Base-by-base conservation (phyloP, 352 stramenopile genomes). In the Pythium folliculosum region DNA sequence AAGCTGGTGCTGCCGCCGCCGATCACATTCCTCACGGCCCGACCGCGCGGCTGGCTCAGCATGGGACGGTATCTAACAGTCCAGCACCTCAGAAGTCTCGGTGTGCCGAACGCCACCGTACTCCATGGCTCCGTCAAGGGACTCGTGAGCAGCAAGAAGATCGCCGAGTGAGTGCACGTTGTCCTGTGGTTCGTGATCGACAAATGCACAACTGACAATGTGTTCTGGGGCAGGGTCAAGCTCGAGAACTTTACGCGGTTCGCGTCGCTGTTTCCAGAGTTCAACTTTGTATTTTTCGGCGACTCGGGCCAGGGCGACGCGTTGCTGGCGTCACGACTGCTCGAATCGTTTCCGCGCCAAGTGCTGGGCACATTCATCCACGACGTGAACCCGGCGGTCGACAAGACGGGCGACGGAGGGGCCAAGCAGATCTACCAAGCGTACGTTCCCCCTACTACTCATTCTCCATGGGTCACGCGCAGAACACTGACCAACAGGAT, bases 241-340 rank as follows among this genome's bases (percentile, higher is more conserved):
- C 68, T 93, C 40, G 78, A 93, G 56, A 95, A 93, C 71, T 95
- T 95, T 50, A 77, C 71, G 57, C 83, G 87, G 40, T 92, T 91
- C 54, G 83, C 84, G 19, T 78, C 82, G 22, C 60, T 95, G 14
- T 95, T 93, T 63, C 87, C 87, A 10, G 87, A 95, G 64, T 95
- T 90, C 67, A 84, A 88, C 54, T 95, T 95, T 59, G 81, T 95
- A 7, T 95, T 95, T 67, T 92, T 95, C 56, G 87, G 87, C 1
- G 87, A 95, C 53, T 92, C 82, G 19, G 87, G 87, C 0, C 87
- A 95, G 71, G 87, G 87, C 14, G 87, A 95, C 58, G 82, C 84
- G 13, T 59, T 93, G 32, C 65, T 93, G 17, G 87, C 87, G 43
- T 92, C 83, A 5, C 77, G 73, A 37, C 51, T 95, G 55, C 68